These are phyloP conservation scores for Hypomontagnella submonticulosa DNA, from an alignment of 495 filamentous ascomycete genomes.

Conservation along the genomic window DNA sequence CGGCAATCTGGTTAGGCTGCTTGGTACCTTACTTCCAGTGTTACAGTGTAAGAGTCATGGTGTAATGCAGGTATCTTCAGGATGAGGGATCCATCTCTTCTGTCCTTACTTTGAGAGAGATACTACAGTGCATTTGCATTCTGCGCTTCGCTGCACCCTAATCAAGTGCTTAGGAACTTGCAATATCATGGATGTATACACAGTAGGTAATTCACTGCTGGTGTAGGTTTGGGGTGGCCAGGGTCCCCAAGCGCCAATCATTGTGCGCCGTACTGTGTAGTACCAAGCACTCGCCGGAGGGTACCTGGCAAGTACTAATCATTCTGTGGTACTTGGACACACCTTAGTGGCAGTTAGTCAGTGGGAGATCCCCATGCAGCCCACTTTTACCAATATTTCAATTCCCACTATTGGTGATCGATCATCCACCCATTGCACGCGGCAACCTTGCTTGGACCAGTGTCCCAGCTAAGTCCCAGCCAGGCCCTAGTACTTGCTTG, in stretches of 20 bases:
- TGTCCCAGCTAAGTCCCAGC: constrained; percentile 24
- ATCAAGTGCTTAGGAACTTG: too few species aligned
- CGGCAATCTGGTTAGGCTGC: constrained; percentile 12
- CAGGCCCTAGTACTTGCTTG: constrained; percentile 24
- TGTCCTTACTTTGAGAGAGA: constrained; percentile 7
- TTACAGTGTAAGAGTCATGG: constrained; percentile 6
- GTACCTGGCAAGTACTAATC: constrained; percentile 27
- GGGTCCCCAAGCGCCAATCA: background rate
- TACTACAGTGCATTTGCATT: too few species aligned
- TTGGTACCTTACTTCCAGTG: constrained; percentile 27
- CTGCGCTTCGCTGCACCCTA: too few species aligned
- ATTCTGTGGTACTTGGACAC: constrained; percentile 28
- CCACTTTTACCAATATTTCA: constrained; percentile 49
- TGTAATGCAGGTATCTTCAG: constrained; percentile 17
- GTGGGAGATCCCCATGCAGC: constrained; percentile 38
- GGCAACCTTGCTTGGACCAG: constrained; percentile 44
- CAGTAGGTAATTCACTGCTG: too few species aligned
- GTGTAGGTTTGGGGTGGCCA: too few species aligned
- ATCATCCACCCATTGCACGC: constrained; percentile 46
- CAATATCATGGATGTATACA: too few species aligned
- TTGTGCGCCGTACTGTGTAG: constrained; percentile 5
- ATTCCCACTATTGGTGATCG: constrained; percentile 49
- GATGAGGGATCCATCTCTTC: constrained; percentile 18
- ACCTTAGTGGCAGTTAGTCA: constrained; percentile 40
- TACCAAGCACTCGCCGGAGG: constrained; percentile 18